Evolutionary conservation across 257 asterid species (phyloP), one percentile per base, ranked within the genome.

Genomic region (Schizonepeta tenuifolia): DNA sequence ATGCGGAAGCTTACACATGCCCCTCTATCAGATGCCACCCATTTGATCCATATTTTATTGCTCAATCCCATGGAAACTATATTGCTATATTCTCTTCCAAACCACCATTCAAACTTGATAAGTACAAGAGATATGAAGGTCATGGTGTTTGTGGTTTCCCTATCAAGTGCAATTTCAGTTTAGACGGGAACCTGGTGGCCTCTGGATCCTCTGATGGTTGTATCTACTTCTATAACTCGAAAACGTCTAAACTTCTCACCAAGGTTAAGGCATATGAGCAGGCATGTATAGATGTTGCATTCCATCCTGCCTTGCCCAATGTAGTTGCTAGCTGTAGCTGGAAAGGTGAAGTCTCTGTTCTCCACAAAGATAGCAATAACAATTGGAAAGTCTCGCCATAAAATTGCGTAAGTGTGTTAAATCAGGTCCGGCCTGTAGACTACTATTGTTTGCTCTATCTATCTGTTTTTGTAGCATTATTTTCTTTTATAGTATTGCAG

Each of bases 61-160:
- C 97, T 3, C 98, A 92, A 67, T 92, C 99, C 76, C 90, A 95
- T 67, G 99, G 96, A 75, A 90, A 95, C 84, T 92, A 92, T 68
- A 92, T 92, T 26, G 99, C 98, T 15, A 83, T 88, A 76, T 86
- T 95, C 80, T 88, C 95, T 26, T 71, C 92, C 6, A 86, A 57
- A 22, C 79, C 86, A 28, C 96, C 98, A 12, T 95, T 86, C 87
- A 86, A 74, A 75, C 95, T 95, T 6, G 92, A 92, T 75, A 90
- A 90, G 85, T 88, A 79, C 81, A 86, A 74, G 86, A 83, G 98
- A 74, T 92, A 84, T 6, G 96, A 83, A 83, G 55, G 94, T 71
- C 98, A 92, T 33, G 91, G 95, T 67, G 97, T 95, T 36, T 80
- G 77, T 68, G 98, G 99, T 47, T 95, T 88, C 81, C 97, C 97